These are phyloP conservation scores for Mucor circinelloides DNA, from an alignment of 371 early-diverging fungal genomes.

Conservation along the genomic window DNA sequence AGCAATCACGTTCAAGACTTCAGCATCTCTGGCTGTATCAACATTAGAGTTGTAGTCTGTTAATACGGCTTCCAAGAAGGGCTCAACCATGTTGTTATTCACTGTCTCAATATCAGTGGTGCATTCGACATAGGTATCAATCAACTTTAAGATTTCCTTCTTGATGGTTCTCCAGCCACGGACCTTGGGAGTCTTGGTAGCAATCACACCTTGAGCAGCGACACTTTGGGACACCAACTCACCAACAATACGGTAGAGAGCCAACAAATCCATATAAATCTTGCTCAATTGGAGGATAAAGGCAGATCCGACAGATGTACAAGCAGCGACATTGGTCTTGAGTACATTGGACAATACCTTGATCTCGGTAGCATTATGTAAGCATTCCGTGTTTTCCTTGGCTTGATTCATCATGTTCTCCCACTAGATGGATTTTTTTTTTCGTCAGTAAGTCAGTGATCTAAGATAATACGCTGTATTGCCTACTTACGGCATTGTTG, in stretches of 20 bases:
- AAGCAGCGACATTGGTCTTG: constrained; percentile 93
- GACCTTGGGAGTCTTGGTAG: constrained; percentile 90
- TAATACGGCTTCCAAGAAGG: constrained; percentile 90
- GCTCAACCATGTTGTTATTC: constrained; percentile 82
- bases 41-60: constrained; percentile 85
- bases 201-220: constrained; percentile 69
- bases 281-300: constrained; percentile 85
- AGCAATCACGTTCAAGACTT: constrained; percentile 91
- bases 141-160: constrained; percentile 89
- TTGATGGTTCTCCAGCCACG: constrained; percentile 93
- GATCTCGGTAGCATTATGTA: constrained; percentile 80
- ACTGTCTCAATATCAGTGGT: constrained; percentile 80
- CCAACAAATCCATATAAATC: constrained; percentile 88
- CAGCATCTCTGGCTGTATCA: constrained; percentile 90
- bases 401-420: constrained; percentile 77
- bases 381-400: constrained; percentile 65
- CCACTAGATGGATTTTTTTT: constrained; percentile 73
- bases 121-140: constrained; percentile 84
- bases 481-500: constrained; percentile 78
- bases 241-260: constrained; percentile 87
- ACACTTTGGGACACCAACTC: constrained; percentile 81
- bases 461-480: too few species aligned
- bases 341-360: constrained; percentile 91
- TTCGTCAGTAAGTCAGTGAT: too few species aligned
- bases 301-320: constrained; percentile 84